Percentiles rank a stretch among this genome's conserved stretches.
These are phyloP conservation scores for Leccinum longicurvipes DNA, from an alignment of 768 basidiomycete species.

Conservation along the genomic window DNA sequence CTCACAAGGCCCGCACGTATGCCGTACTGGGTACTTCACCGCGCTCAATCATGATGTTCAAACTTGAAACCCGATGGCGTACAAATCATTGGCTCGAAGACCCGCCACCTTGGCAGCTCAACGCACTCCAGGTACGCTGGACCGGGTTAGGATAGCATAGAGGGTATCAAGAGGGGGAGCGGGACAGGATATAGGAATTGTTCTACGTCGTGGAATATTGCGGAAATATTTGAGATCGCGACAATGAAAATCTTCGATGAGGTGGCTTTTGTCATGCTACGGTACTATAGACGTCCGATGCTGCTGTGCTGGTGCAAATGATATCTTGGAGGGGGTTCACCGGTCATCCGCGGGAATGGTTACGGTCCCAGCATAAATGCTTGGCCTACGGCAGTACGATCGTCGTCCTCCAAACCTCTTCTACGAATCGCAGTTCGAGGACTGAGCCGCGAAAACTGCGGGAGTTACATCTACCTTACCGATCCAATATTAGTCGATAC, in stretches of 20 bases:
- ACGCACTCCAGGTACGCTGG: neutral
- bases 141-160: neutral
- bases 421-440: neutral
- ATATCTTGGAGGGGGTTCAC: neutral
- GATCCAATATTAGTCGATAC: neutral
- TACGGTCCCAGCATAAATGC: neutral
- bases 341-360: neutral
- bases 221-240: neutral
- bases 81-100: too few relatives aligned
- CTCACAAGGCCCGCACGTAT: neutral
- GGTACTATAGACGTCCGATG: neutral
- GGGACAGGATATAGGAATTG: neutral
- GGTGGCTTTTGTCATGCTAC: neutral
- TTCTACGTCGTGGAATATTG: neutral
- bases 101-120: too few relatives aligned
- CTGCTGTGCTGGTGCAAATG: neutral
- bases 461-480: neutral
- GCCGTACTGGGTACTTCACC: neutral
- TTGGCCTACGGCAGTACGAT: neutral
- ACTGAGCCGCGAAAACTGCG: neutral
- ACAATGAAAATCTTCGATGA: neutral
- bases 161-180: neutral
- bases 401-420: neutral
- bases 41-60: neutral
- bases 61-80: too few relatives aligned